These are phyloP conservation scores for Nymphaea thermarum DNA, from an alignment of 164 flowering plant species.

Conservation along the genomic window DNA sequence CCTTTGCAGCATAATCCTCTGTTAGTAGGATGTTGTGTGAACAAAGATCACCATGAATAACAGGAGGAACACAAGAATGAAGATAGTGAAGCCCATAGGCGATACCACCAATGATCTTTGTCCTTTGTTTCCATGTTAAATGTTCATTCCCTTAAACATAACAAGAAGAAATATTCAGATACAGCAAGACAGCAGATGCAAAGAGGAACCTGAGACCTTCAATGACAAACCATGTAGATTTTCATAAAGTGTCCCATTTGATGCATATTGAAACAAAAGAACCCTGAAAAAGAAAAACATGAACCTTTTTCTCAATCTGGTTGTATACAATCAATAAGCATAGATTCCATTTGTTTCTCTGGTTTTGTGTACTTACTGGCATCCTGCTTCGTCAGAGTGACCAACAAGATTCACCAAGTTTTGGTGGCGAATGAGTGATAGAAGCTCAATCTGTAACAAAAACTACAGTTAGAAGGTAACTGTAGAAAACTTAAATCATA, in stretches of 20 bases:
- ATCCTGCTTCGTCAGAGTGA: background rate
- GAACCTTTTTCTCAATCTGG: background rate
- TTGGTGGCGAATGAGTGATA: conserved; percentile 2
- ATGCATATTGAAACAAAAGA: background rate
- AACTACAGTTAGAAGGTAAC: background rate
- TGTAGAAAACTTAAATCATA: background rate
- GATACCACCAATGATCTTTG: background rate
- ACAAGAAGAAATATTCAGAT: background rate
- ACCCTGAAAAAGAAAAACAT: background rate
- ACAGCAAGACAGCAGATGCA: background rate
- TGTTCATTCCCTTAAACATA: background rate
- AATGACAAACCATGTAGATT: background rate
- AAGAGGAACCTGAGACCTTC: background rate
- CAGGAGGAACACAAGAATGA: conserved; percentile 2
- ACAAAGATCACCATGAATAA: background rate
- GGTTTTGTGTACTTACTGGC: background rate
- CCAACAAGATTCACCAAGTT: conserved; percentile 2
- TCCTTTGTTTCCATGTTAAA: conserved; percentile 1
- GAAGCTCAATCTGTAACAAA: background rate
- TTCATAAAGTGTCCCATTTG: conserved; percentile 1
- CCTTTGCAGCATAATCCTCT: conserved; percentile 3
- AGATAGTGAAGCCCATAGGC: background rate
- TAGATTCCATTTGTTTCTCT: background rate
- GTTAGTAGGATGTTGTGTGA: background rate
- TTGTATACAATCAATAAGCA: background rate